phyloP scores from a whole-genome alignment of 345 rosid genomes.

The Eucalyptus victrix region DNA sequence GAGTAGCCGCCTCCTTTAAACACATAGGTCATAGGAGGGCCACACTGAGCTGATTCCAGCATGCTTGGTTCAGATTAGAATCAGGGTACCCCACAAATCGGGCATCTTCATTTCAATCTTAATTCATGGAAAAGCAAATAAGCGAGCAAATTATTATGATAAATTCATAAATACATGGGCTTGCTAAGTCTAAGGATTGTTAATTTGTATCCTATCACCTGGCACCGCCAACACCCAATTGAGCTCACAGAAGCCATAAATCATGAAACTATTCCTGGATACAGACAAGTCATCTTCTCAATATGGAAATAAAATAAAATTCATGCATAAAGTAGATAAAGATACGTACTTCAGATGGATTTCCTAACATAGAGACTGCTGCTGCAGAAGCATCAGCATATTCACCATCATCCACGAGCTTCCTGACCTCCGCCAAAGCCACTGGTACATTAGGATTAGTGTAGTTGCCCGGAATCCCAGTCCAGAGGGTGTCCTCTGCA shows the following conservation, averaged over 20 bases:
- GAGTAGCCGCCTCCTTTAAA: neutral
- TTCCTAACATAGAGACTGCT: constrained; percentile 44
- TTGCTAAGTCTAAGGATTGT: neutral
- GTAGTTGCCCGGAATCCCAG: constrained; percentile 67
- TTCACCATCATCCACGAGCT: constrained; percentile 47
- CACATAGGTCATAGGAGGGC: neutral
- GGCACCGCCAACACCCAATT: neutral
- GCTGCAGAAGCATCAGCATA: constrained; percentile 64
- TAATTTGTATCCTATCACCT: neutral
- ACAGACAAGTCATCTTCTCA: neutral
- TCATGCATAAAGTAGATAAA: neutral
- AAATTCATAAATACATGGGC: neutral
- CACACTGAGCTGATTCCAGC: neutral
- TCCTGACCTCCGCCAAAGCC: constrained; percentile 58
- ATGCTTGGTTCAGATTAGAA: neutral
- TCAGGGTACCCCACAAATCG: neutral
- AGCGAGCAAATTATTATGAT: neutral
- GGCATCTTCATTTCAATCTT: neutral
- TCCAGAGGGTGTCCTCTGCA: constrained; percentile 86
- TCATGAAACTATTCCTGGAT: neutral
- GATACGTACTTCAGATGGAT: constrained; percentile 56
- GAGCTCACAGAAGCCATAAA: neutral
- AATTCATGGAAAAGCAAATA: neutral
- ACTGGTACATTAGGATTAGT: constrained; percentile 48
- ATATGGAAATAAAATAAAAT: neutral